Percentiles rank a stretch among this genome's conserved stretches.
These are phyloP conservation scores for Chernovozyma aurita DNA, from an alignment of 1,139 yeast species.

Conservation along the genomic window DNA sequence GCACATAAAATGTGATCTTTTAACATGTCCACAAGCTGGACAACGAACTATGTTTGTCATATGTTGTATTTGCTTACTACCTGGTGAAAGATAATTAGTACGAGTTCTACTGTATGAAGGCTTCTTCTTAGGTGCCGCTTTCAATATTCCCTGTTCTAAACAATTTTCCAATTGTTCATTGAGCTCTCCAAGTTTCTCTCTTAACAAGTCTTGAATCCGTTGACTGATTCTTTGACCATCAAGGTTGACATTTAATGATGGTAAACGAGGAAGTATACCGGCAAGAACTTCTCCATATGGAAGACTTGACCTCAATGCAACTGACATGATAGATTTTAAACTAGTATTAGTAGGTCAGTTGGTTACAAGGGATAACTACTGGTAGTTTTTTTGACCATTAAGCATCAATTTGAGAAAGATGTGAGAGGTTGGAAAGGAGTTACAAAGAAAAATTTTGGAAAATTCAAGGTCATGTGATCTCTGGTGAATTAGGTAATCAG, in stretches of 20 bases:
- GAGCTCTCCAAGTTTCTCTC: slow-evolving; percentile 2
- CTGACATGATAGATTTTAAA: background rate
- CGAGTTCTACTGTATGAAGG: slow-evolving; percentile 83
- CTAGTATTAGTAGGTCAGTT: no score
- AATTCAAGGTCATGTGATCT: no score
- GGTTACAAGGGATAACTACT: no score
- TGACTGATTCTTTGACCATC: slow-evolving; percentile 1
- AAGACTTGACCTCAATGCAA: background rate
- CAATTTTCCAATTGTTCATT: background rate
- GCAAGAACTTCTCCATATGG: background rate
- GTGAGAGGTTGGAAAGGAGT: no score
- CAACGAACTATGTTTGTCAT: slow-evolving; percentile 79
- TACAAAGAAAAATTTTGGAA: no score
- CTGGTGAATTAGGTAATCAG: no score
- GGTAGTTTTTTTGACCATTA: no score
- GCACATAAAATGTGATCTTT: slow-evolving; percentile 85
- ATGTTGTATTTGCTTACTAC: slow-evolving; percentile 73
- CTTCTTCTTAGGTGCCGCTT: slow-evolving; percentile 93
- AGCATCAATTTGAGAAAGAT: no score
- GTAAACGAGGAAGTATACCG: slow-evolving; percentile 1
- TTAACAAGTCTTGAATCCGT: slow-evolving; percentile 1
- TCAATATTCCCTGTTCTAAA: slow-evolving; percentile 35
- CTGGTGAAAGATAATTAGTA: slow-evolving; percentile 77
- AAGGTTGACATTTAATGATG: background rate
- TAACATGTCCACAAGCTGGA: slow-evolving; percentile 92